Evolutionary conservation across 2,329 filamentous ascomycete genomes (phyloP).

Genomic region (Pseudocercospora musae): DNA sequence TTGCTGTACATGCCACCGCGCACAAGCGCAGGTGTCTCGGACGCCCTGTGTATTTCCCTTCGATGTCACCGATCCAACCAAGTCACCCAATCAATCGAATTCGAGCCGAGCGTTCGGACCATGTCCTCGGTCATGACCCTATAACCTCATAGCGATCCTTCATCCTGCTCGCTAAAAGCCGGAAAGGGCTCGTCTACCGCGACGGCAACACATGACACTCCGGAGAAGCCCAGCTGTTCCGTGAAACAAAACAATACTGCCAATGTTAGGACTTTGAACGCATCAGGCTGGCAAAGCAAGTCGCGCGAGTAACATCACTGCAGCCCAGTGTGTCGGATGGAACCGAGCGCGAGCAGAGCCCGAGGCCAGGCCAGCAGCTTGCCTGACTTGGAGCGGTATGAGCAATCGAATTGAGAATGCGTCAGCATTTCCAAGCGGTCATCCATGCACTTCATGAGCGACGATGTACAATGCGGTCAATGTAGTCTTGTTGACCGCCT

Average conservation of each 20-base stretch:
- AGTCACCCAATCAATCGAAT: background rate
- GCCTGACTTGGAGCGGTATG: too few species aligned
- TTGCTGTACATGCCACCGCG: background rate
- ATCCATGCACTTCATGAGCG: too few species aligned
- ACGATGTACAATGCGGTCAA: too few species aligned
- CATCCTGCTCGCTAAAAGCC: background rate
- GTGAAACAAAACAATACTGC: too few species aligned
- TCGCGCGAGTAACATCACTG: background rate
- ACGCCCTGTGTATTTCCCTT: background rate
- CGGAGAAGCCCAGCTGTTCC: too few species aligned
- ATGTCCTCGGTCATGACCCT: background rate
- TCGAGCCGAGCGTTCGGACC: background rate
- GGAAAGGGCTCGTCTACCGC: too few species aligned
- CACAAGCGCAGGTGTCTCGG: background rate
- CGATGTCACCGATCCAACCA: background rate
- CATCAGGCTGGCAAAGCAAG: background rate
- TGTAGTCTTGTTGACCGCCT: too few species aligned
- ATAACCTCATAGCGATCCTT: background rate
- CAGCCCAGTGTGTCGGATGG: background rate
- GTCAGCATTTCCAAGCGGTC: too few species aligned
- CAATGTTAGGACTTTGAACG: too few species aligned
- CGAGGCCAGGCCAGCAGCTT: background rate
- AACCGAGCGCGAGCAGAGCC: background rate
- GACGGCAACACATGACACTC: background rate
- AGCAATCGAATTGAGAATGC: too few species aligned